Evolutionary conservation across 2,329 filamentous ascomycete genomes (phyloP).

Genomic region (Cladosporium sp.): DNA sequence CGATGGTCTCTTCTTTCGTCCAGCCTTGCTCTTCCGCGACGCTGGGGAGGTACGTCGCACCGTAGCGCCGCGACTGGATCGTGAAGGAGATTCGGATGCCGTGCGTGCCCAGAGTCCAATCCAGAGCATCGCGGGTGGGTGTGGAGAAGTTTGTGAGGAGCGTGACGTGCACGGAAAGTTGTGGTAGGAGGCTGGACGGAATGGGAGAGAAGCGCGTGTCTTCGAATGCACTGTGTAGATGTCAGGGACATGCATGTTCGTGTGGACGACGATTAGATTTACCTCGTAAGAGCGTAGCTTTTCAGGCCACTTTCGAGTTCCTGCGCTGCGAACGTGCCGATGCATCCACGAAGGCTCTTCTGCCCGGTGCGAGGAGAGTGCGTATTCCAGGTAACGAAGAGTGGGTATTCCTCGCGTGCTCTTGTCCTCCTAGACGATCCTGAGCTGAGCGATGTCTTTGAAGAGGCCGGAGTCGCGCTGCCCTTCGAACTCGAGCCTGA

Average conservation of each 20-base stretch:
- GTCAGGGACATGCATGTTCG: constrained; percentile 12
- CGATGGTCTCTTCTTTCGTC: constrained; percentile 86
- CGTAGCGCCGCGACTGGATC: constrained; percentile 68
- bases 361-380: constrained; percentile 52
- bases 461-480: constrained; percentile 12
- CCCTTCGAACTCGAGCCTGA: constrained; percentile 14
- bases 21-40: constrained; percentile 91
- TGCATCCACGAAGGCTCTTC: constrained; percentile 81
- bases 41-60: constrained; percentile 87
- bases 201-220: constrained; percentile 61
- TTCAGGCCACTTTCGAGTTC: constrained; percentile 69
- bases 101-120: constrained; percentile 84
- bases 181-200: constrained; percentile 62
- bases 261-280: constrained; percentile 27
- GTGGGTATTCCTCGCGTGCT: constrained; percentile 50
- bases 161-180: constrained; percentile 69
- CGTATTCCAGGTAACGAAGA: constrained; percentile 96
- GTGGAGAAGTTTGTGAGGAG: constrained; percentile 64
- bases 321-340: constrained; percentile 85
- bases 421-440: background rate
- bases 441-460: constrained; percentile 16
- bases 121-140: constrained; percentile 59
- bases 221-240: constrained; percentile 52
- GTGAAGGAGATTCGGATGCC: constrained; percentile 83
- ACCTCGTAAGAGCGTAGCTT: constrained; percentile 79